Conservation (phyloP, 1,284 basidiomycete genomes). For the Leucoagaricus sp. region DNA sequence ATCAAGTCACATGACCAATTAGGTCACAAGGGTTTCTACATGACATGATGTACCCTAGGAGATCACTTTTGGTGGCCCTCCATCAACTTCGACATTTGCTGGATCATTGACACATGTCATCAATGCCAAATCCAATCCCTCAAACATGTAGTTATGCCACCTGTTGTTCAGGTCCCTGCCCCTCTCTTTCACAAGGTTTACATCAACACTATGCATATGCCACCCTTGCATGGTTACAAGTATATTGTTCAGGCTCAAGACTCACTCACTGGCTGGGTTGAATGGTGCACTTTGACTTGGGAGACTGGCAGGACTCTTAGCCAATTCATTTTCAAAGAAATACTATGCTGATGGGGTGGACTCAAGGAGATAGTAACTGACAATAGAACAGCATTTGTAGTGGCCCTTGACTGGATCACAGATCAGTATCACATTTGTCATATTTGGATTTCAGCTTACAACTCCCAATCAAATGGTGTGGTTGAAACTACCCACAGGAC, state of each 20-base stretch:
- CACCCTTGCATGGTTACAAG: constrained; percentile 21
- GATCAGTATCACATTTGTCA: constrained; percentile 37
- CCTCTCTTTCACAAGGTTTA: constrained; percentile 33
- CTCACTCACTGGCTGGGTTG: not conserved
- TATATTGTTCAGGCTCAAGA: constrained; percentile 30
- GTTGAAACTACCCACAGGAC: too few species aligned
- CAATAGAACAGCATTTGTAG: constrained; percentile 34
- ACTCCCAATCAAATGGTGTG: too few species aligned
- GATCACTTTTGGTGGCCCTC: too few species aligned
- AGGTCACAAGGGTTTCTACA: too few species aligned
- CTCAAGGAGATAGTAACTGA: constrained; percentile 32
- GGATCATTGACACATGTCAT: too few species aligned
- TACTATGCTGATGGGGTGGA: constrained; percentile 34
- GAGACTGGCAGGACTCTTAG: too few species aligned
- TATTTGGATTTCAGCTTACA: constrained; percentile 45
- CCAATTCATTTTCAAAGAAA: too few species aligned
- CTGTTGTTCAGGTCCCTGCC: constrained; percentile 27
- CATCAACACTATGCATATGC: constrained; percentile 33
- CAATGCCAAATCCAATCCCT: not conserved
- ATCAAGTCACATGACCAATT: too few species aligned
- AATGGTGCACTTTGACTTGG: too few species aligned
- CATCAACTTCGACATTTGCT: too few species aligned
- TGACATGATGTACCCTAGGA: too few species aligned
- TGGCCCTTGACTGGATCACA: constrained; percentile 30
- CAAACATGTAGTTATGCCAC: constrained; percentile 29